These are phyloP conservation scores for Herpetospermum pedunculosum DNA, from an alignment of 306 rosid genomes.

Conservation along the genomic window DNA sequence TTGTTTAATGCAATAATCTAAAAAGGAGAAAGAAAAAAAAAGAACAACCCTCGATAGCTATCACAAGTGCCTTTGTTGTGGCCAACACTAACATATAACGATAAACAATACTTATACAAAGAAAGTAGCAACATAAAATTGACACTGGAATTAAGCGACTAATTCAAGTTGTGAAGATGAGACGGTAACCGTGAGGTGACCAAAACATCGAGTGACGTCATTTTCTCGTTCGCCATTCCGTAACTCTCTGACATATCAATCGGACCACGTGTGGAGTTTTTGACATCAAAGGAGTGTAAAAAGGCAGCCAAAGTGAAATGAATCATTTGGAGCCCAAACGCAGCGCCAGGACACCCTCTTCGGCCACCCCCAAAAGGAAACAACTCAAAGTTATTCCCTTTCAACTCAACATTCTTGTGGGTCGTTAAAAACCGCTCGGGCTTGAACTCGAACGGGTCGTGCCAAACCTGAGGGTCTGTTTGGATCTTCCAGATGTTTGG, in stretches of 20 bases:
- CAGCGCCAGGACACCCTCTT: constrained; percentile 23
- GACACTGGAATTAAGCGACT: too few relatives aligned
- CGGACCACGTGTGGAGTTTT: background rate
- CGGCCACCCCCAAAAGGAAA: constrained; percentile 31
- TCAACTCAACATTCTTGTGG: constrained; percentile 8
- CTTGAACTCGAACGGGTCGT: constrained; percentile 13
- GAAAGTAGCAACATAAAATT: too few relatives aligned
- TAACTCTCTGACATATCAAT: background rate
- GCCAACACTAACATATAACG: too few relatives aligned
- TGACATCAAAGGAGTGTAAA: background rate
- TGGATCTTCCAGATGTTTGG: constrained; percentile 32
- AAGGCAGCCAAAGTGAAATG: constrained; percentile 9
- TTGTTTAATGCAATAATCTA: too few relatives aligned
- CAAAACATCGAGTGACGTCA: background rate
- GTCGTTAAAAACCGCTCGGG: constrained; percentile 27
- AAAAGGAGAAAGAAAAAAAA: too few relatives aligned
- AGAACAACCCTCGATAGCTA: too few relatives aligned
- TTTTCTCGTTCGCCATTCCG: background rate
- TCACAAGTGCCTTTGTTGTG: too few relatives aligned
- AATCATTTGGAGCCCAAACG: constrained; percentile 1
- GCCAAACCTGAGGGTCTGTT: constrained; percentile 12
- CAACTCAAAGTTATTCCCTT: constrained; percentile 18
- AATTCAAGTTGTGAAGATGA: too few relatives aligned
- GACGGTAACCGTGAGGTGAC: background rate
- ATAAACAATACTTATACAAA: too few relatives aligned